Conservation (phyloP, 2,329 filamentous ascomycete species). For the Chrysosporium queenslandicum region DNA sequence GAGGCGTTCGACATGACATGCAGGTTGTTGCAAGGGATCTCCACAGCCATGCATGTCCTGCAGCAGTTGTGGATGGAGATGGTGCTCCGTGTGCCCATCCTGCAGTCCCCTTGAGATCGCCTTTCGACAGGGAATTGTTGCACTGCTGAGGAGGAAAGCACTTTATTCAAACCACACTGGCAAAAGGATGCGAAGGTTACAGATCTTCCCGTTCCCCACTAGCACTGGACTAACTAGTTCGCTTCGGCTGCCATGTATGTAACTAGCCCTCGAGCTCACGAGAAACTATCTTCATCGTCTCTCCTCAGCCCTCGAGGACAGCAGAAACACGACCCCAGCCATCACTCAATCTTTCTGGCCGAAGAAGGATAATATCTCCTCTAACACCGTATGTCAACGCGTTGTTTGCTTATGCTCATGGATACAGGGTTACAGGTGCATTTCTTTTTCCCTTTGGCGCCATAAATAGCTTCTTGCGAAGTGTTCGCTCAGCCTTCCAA, state of each 20-base stretch:
- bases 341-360: background rate
- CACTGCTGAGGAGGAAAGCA: background rate
- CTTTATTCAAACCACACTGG: background rate
- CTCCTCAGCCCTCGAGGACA: background rate
- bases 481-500: conserved; percentile 5
- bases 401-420: background rate
- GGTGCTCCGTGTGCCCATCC: conserved; percentile 3
- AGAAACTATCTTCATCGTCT: background rate
- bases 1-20: conserved; percentile 7
- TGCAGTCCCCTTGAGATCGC: background rate
- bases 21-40: conserved; percentile 9
- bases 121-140: conserved; percentile 3
- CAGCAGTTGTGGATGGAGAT: conserved; percentile 10
- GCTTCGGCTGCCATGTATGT: background rate
- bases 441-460: background rate
- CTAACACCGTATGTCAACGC: background rate
- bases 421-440: background rate
- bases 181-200: conserved; percentile 1
- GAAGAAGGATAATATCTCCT: background rate
- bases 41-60: conserved; percentile 11
- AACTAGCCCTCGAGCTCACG: background rate
- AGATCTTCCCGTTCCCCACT: conserved; percentile 10
- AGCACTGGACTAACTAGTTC: background rate
- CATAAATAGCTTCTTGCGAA: conserved; percentile 4
- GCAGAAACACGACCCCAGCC: background rate